Evolutionary conservation across 257 asterid species (phyloP).

Genomic region (Phtheirospermum japonicum): DNA sequence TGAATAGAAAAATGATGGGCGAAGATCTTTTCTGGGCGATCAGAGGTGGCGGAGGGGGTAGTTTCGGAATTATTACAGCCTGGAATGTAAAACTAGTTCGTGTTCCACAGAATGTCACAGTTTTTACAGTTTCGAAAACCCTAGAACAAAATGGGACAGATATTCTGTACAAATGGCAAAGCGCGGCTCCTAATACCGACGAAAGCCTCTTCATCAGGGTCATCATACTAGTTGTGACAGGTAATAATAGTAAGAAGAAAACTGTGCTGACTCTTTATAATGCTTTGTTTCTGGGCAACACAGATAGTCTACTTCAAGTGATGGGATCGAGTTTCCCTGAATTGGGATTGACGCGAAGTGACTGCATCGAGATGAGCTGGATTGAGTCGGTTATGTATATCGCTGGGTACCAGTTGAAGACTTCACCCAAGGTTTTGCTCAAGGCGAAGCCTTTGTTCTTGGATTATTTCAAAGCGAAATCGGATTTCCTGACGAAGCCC

Average conservation of each 20-base stretch:
- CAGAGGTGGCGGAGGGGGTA: conserved; percentile 25
- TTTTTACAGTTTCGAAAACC: not conserved
- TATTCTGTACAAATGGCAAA: not conserved
- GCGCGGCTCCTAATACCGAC: not conserved
- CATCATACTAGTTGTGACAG: not conserved
- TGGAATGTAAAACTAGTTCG: conserved; percentile 17
- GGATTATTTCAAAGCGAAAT: conserved; percentile 25
- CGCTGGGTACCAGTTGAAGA: no score
- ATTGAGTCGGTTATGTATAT: no score
- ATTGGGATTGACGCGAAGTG: conserved; percentile 17
- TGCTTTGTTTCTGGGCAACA: conserved; percentile 25
- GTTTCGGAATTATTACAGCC: conserved; percentile 25
- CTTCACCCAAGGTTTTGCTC: conserved; percentile 20
- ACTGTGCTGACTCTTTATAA: not conserved
- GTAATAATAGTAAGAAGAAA: not conserved
- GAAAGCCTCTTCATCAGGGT: conserved; percentile 30
- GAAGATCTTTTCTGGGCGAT: conserved; percentile 26
- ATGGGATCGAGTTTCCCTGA: conserved; percentile 26
- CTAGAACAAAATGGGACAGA: not conserved
- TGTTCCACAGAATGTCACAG: not conserved
- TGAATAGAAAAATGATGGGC: conserved; percentile 2
- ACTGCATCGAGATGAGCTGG: conserved; percentile 25
- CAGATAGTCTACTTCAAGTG: not conserved
- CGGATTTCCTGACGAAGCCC: conserved; percentile 25
- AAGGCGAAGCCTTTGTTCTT: conserved; percentile 21